These are phyloP conservation scores for Trichophyton mentagrophytes DNA, from an alignment of 2,329 filamentous ascomycete genomes.

Conservation along the genomic window DNA sequence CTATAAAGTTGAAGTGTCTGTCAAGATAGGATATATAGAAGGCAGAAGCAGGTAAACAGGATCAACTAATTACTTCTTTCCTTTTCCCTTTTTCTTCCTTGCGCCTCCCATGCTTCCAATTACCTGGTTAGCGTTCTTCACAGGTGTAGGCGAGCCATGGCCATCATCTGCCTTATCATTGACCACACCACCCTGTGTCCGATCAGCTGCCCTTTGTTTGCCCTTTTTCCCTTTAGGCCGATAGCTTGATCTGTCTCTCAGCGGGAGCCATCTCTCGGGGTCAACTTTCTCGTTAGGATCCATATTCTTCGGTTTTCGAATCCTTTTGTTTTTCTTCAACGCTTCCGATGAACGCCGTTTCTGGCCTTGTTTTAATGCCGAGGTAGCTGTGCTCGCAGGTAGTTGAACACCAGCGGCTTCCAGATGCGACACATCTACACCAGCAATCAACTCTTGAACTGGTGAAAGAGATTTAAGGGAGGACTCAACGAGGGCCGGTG, in stretches of 20 bases:
- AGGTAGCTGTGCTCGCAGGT: slow-evolving; percentile 20
- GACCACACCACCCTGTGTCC: slow-evolving; percentile 75
- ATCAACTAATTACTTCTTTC: slow-evolving; percentile 11
- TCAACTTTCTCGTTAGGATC: slow-evolving; percentile 70
- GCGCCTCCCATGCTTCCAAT: slow-evolving; percentile 22
- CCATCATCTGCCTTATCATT: slow-evolving; percentile 55
- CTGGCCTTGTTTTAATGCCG: slow-evolving; percentile 16
- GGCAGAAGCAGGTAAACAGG: too few species aligned
- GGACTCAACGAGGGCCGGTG: slow-evolving; percentile 26
- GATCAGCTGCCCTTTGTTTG: slow-evolving; percentile 63
- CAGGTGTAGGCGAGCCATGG: slow-evolving; percentile 18
- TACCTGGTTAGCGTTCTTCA: slow-evolving; percentile 23
- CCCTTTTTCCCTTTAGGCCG: slow-evolving; percentile 85
- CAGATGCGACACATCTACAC: slow-evolving; percentile 32
- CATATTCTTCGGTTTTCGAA: slow-evolving; percentile 38
- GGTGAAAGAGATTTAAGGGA: slow-evolving; percentile 28
- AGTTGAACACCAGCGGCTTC: slow-evolving; percentile 32
- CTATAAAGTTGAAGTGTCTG: background rate
- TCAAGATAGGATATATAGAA: too few species aligned
- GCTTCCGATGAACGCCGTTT: slow-evolving; percentile 28
- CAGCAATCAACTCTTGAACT: slow-evolving; percentile 30
- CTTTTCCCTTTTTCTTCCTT: slow-evolving; percentile 40
- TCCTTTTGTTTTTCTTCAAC: slow-evolving; percentile 24
- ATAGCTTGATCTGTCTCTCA: slow-evolving; percentile 80
- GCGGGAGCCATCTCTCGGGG: slow-evolving; percentile 82